A percentile compares a stretch with the other conserved stretches of the same genome.
phyloP scores from a whole-genome alignment of 345 rosid genomes.

The Citrus mangshanensis region DNA sequence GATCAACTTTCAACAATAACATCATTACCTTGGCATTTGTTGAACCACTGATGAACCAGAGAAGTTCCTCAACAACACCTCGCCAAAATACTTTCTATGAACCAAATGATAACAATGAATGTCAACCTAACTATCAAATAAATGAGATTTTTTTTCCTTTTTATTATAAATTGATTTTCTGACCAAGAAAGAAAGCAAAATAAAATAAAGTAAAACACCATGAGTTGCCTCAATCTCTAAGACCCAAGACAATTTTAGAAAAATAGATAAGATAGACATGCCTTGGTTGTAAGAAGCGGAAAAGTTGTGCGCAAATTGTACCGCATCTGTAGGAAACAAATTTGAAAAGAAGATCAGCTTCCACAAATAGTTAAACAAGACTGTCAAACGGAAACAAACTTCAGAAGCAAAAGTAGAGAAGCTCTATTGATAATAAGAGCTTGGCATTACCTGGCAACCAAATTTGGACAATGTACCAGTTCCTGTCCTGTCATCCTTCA shows the following conservation, averaged over 20 bases:
- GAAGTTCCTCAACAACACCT: slow-evolving; percentile 95
- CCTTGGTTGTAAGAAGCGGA: slow-evolving; percentile 91
- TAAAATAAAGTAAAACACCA: background rate
- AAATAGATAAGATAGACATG: slow-evolving; percentile 16
- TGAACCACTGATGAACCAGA: slow-evolving; percentile 98
- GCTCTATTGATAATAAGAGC: background rate
- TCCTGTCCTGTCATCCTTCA: slow-evolving; percentile 75
- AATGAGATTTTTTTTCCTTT: background rate
- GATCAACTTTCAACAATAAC: background rate
- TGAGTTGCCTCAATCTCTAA: background rate
- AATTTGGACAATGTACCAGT: slow-evolving; percentile 86
- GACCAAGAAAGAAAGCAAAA: background rate
- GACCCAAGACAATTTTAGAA: background rate
- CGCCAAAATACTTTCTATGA: slow-evolving; percentile 94
- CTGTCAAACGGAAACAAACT: background rate
- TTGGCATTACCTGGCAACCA: slow-evolving; percentile 68
- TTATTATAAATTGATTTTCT: background rate
- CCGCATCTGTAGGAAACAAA: slow-evolving; percentile 48
- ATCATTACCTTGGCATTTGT: slow-evolving; percentile 78
- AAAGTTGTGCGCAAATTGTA: slow-evolving; percentile 80
- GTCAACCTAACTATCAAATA: slow-evolving; percentile 14
- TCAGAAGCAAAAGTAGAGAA: slow-evolving; percentile 8
- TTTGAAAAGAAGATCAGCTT: background rate
- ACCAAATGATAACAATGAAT: slow-evolving; percentile 22
- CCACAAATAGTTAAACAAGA: slow-evolving; percentile 5